Evolutionary conservation across 805 yeast genomes (phyloP).

Genomic region (Saccharomycopsis oosterbeekiorum): DNA sequence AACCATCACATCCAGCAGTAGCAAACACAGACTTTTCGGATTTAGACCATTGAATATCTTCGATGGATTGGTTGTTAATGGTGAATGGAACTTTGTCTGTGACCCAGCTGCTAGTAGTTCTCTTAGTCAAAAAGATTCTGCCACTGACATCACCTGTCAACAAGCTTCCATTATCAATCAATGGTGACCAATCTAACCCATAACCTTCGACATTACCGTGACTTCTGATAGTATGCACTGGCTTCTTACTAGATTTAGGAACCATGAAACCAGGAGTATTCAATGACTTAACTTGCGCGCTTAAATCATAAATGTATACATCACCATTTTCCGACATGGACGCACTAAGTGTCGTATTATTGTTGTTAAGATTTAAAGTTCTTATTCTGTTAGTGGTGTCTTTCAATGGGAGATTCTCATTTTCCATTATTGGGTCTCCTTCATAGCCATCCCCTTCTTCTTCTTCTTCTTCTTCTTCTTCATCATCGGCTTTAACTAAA

Average conservation of each 20-base stretch:
- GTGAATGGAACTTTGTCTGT: constrained; percentile 77
- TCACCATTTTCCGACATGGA: constrained; percentile 87
- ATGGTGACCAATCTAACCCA: constrained; percentile 94
- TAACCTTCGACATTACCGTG: constrained; percentile 98
- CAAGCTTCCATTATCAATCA: constrained; percentile 66
- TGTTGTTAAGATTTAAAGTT: constrained; percentile 55
- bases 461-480: constrained; percentile 64
- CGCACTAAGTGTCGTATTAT: constrained; percentile 81
- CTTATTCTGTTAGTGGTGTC: constrained; percentile 86
- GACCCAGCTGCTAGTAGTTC: constrained; percentile 71
- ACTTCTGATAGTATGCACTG: constrained; percentile 66
- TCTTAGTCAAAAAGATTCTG: constrained; percentile 63
- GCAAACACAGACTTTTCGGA: constrained; percentile 91
- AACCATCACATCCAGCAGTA: constrained; percentile 88
- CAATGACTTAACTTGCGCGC: constrained; percentile 71
- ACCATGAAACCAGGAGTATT: constrained; percentile 80
- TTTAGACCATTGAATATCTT: constrained; percentile 94
- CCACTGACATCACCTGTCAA: constrained; percentile 88
- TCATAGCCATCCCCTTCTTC: constrained; percentile 53
- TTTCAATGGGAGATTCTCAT: constrained; percentile 65
- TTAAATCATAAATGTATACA: constrained; percentile 72
- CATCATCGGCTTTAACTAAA: constrained; percentile 71
- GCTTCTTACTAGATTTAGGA: constrained; percentile 68
- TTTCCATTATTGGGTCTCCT: constrained; percentile 79
- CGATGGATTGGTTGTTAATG: constrained; percentile 64